Evolutionary conservation across 148 eudicot species (phyloP).

Genomic region (Rhododendron simsii): DNA sequence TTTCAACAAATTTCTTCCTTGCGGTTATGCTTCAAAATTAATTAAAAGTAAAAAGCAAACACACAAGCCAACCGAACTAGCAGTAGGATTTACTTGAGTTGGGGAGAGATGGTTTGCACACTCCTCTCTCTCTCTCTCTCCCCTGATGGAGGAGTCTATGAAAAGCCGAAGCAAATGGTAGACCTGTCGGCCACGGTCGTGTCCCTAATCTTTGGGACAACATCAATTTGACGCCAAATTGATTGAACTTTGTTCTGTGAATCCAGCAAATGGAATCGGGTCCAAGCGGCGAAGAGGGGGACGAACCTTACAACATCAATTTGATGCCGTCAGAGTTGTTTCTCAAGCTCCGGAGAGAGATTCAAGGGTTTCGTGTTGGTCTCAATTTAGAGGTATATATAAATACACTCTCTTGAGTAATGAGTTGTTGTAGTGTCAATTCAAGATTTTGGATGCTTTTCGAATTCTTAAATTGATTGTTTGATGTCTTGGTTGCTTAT

Average conservation of each 20-base stretch:
- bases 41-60: no score
- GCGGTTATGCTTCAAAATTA: no score
- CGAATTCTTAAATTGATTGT: not conserved
- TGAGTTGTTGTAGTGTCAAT: not conserved
- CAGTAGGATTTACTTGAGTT: no score
- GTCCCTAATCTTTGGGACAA: not conserved
- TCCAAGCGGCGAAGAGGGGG: constrained; percentile 58
- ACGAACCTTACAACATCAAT: constrained; percentile 64
- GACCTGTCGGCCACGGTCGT: not conserved
- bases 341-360: constrained; percentile 71
- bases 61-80: no score
- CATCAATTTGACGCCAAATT: no score
- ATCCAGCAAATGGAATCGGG: constrained; percentile 41
- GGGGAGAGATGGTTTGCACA: no score
- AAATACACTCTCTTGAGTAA: not conserved
- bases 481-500: not conserved
- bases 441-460: constrained; percentile 6
- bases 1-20: no score
- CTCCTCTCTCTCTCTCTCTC: not conserved
- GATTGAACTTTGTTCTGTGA: constrained; percentile 2
- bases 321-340: constrained; percentile 75
- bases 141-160: not conserved
- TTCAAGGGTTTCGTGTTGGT: constrained; percentile 64
- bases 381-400: constrained; percentile 70
- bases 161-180: not conserved